Evolutionary conservation across 192 early-diverging fungal genomes (phyloP).

Genomic region (Backusella luteola): DNA sequence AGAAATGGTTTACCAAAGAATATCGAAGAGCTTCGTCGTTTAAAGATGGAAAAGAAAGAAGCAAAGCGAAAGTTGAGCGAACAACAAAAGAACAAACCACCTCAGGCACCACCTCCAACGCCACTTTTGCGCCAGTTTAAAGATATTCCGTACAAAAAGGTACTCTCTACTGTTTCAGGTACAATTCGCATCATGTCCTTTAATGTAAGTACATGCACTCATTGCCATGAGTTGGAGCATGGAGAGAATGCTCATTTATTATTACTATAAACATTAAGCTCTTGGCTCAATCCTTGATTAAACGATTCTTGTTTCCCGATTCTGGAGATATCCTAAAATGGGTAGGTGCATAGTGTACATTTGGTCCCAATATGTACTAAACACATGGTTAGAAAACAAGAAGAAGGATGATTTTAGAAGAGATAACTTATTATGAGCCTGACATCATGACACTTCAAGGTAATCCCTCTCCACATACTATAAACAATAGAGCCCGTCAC

Average conservation of each 20-base stretch:
- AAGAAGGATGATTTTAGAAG: slow-evolving; percentile 33
- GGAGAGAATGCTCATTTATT: neutral
- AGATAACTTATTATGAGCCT: slow-evolving; percentile 29
- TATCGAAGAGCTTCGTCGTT: neutral
- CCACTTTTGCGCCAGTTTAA: neutral
- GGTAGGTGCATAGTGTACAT: slow-evolving; percentile 14
- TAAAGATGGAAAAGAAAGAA: slow-evolving; percentile 8
- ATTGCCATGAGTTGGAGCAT: neutral
- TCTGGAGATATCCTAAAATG: slow-evolving; percentile 38
- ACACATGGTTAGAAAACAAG: slow-evolving; percentile 33
- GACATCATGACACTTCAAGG: slow-evolving; percentile 39
- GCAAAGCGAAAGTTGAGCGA: neutral
- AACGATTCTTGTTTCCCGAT: slow-evolving; percentile 35
- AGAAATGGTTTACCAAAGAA: neutral
- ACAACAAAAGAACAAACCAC: neutral
- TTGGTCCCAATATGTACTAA: neutral
- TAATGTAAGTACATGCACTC: slow-evolving; percentile 3
- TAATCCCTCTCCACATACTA: neutral
- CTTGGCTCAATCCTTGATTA: slow-evolving; percentile 32
- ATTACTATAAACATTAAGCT: slow-evolving; percentile 17
- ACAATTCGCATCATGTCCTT: slow-evolving; percentile 21
- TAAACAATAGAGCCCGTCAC: neutral
- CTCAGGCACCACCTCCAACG: neutral
- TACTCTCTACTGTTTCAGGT: neutral
- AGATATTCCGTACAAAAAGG: neutral